A percentile compares a stretch with the other conserved stretches of the same genome.
Evolutionary conservation across 129 eudicot species (phyloP).

Genomic region (Apium graveolens): DNA sequence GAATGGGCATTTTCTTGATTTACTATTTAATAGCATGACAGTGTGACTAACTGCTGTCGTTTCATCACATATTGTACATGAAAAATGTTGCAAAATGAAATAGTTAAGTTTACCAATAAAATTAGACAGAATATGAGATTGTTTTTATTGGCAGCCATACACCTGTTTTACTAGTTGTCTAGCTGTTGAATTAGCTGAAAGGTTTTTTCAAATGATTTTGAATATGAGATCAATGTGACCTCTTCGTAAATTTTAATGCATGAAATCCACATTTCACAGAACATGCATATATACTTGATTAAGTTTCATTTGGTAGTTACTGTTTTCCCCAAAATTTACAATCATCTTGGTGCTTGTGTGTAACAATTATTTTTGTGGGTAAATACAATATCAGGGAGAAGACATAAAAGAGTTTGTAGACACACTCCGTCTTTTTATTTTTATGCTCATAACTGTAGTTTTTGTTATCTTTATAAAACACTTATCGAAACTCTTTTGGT

Average conservation of each 20-base stretch:
- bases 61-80: background rate
- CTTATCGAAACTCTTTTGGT: constrained; percentile 12
- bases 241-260: background rate
- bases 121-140: background rate
- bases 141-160: background rate
- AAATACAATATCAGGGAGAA: background rate
- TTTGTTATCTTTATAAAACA: background rate
- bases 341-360: background rate
- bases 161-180: background rate
- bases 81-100: background rate
- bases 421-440: background rate
- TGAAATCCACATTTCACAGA: background rate
- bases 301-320: background rate
- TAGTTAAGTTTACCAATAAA: too few relatives aligned
- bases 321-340: background rate
- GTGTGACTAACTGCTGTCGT: background rate
- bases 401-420: background rate
- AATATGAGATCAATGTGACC: background rate
- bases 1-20: background rate
- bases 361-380: background rate
- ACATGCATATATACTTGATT: background rate
- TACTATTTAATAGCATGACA: background rate
- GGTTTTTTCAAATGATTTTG: background rate
- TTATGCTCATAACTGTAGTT: too few relatives aligned
- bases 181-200: background rate